Evolutionary conservation across 306 rosid genomes (phyloP), one percentile per base, ranked within the genome.

Genomic region (Fagus crenata): DNA sequence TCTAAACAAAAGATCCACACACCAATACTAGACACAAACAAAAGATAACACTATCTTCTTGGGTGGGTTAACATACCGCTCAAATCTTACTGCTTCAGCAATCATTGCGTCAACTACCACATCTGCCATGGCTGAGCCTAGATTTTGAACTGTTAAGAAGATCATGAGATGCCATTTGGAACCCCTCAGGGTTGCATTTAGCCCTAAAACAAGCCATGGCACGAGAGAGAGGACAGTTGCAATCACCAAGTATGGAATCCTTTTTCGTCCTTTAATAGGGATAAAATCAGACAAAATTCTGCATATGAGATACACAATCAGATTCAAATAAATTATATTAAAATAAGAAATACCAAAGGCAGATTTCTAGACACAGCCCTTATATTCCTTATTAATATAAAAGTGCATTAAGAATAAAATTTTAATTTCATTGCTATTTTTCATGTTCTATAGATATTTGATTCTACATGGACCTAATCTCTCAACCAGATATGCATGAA

Each of bases 51-150:
- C 73, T 51, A 53, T 77, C 14, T 42, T 33, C 37, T 77, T 69
- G 31, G 17, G 49, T 51, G 67, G 69, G 39, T 72, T 56, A 49
- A 80, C 89, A 74, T 85, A 92, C 97, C 80, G 77, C 60, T 92
- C 96, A 75, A 71, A 49, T 87, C 97, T 80, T 69, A 85, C 96
- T 67, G 97, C 96, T 82, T 92, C 97, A 14, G 97, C 97, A 77
- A 90, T 89, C 97, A 92, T 92, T 79, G 97, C 97, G 83, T 92
- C 97, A 74, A 92, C 80, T 64, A 92, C 96, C n/a, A 92, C 97
- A 85, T 89, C 97, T 9, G 97, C 97, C 93, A 90, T 92, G 53
- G 96, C 97, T 68, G 97, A 85, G 53, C 97, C 97, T 76, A 92
- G 80, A 84, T 92, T 92, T 81, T 92, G 97, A 67, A 86, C 71